Evolutionary conservation across 2,329 filamentous ascomycete genomes (phyloP), one percentile per base, ranked within the genome.

Genomic region (Botrytis deweyae): DNA sequence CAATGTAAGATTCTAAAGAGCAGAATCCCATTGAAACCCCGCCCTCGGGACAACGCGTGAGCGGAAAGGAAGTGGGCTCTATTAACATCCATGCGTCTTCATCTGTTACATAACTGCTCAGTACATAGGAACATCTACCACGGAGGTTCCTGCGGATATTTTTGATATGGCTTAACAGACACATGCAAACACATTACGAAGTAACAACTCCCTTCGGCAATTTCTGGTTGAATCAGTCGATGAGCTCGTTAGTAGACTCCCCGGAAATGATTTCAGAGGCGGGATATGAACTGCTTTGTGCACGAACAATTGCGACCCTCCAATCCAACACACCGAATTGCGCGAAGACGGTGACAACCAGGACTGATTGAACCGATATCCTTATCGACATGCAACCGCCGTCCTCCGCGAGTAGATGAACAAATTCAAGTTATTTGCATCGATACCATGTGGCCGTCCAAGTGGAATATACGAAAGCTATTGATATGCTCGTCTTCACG

Each of bases 331-430:
- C n/a, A 44, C 59, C 4, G 16, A 70, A 20, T 2, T 18, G 4
- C 16, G 61, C 22, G 52, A 46, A 55, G 63, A 62, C 14, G n/a
- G 38, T 18, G 59, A 49, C 6, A 73, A 71, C 10, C 49, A 59
- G 49, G 2, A 22, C 52, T 74, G 64, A 7, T 49, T 73, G 8
- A 72, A 78, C 14, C 64, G 69, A 55, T 68, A 63, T 33, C 49
- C 68, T 22, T 69, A 62, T 10, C 52, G 73, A 36, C 63, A 58
- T 12, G 75, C 74, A 14, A 72, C 16, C 65, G 52, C 65, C 33
- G 68, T 68, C 3, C 52, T 75, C 22, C 72, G 40, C n/a, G 70
- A 76, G 22, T 77, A 76, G 49, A 77, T 76, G 25, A 16, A 70
- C 2, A 75, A 61, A 42, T 74, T 73, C 40, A 72, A 38, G 14